Base-by-base conservation (phyloP, 176 grass and related monocot genomes). In the Luzula sylvatica region DNA sequence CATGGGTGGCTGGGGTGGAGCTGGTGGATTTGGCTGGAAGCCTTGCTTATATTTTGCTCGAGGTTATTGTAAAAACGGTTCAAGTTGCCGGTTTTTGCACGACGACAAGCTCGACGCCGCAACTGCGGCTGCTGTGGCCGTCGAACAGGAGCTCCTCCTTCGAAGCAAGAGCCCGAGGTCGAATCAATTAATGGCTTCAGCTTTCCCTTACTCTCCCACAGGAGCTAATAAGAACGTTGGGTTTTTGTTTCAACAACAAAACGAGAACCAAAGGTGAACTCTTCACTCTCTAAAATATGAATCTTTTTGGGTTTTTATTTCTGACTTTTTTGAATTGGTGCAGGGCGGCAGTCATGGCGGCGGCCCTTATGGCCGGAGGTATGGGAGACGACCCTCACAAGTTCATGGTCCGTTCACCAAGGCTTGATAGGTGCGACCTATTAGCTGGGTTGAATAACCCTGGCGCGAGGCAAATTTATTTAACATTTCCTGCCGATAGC, bases 401-500 rank as follows among this genome's bases (percentile, higher is more conserved):
- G 53, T 94, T 73, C 68, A 35, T 71, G 48, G 63, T 28, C 20
- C 82, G 70, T 2, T 79, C 82, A 3, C 78, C 82, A 4, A 66
- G 70, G 12, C 49, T 87, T 45, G 75, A 87, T 50, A 77, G 68
- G 49, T 67, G 61, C 17, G 78, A 82, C 53, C 68, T 77, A 24
- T 65, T 57, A 1, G 57, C 58, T 0, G 65, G 65, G 5, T 57
- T 72, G 35, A 19, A 61, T 41, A 79, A 69, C 66, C 82, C 67
- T 0, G 68, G 52, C 1, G 73, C 82, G 42, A 67, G 82, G 17
- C 87, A 94, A 74, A 94, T 94, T 69, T 94, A 94, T 58, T 67
- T 94, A 2, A 94, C 87, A 26, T 94, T 94, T 54, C 82, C 87
- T 0, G 78, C 87, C 2, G 82, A 94, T 57, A 87, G 82, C 68